A percentile compares a stretch with the other conserved stretches of the same genome.
Conservation (phyloP, 441 rosid genomes). For the Populus hybrid region DNA sequence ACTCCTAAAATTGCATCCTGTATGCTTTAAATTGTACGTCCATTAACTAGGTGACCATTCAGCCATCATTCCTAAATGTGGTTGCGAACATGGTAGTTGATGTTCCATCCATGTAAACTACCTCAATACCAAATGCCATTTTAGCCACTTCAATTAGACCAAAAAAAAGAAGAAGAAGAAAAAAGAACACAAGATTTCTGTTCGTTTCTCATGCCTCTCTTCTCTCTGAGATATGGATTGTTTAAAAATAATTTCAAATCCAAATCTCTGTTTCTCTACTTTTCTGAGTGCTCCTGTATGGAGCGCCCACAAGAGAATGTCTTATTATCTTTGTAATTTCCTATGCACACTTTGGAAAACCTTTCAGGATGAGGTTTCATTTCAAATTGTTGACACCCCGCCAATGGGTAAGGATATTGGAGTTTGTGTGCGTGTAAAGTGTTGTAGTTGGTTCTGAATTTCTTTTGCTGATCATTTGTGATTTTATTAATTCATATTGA, state of each 20-base stretch:
- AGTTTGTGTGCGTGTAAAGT: not conserved
- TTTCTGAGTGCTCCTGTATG: too few relatives aligned
- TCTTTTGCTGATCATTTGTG: not conserved
- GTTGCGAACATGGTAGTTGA: too few relatives aligned
- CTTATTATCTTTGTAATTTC: not conserved
- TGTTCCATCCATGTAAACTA: not conserved
- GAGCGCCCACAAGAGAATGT: not conserved
- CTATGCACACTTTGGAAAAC: not conserved
- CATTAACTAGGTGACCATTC: too few relatives aligned
- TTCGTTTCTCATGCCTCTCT: not conserved
- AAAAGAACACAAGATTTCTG: not conserved
- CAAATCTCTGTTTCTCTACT: too few relatives aligned
- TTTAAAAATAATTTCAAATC: too few relatives aligned
- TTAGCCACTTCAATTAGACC: not conserved
- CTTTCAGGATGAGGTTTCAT: not conserved
- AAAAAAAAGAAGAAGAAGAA: too few relatives aligned
- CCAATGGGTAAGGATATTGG: not conserved
- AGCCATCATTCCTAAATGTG: too few relatives aligned
- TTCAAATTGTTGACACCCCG: not conserved
- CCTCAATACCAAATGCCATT: not conserved
- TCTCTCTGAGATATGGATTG: not conserved
- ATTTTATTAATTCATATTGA: not conserved
- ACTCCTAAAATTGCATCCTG: too few relatives aligned
- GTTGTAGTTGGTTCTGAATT: not conserved
- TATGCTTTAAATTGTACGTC: too few relatives aligned